Conservation (phyloP, 2,329 filamentous ascomycete species). For the Stachybotrys echinatus region DNA sequence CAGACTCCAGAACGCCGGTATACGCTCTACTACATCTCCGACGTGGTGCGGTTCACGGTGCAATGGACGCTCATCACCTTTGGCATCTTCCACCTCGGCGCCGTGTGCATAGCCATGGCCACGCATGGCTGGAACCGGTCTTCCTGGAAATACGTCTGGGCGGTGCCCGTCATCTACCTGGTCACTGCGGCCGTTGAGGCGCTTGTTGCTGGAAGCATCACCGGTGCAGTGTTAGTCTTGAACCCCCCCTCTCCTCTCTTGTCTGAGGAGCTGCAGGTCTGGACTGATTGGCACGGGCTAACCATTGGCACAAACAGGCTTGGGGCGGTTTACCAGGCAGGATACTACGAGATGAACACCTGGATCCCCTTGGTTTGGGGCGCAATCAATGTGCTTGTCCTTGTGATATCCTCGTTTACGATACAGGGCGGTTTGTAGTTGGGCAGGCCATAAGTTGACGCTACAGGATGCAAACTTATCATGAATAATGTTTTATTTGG, state of each 20-base stretch:
- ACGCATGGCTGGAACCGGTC: conserved; percentile 60
- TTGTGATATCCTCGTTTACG: conserved; percentile 87
- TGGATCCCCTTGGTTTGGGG: conserved; percentile 92
- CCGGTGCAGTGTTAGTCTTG: conserved; percentile 66
- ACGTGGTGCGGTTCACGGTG: conserved; percentile 84
- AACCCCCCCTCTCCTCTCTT: neutral
- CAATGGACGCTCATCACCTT: conserved; percentile 83
- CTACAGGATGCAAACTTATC: neutral
- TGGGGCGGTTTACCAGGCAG: conserved; percentile 73
- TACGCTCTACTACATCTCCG: conserved; percentile 66
- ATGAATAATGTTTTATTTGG: too few species aligned
- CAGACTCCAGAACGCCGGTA: conserved; percentile 35
- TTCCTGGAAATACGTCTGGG: conserved; percentile 61
- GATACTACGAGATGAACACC: conserved; percentile 86
- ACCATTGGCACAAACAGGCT: conserved; percentile 43
- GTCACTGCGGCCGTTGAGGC: conserved; percentile 71
- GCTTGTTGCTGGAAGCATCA: conserved; percentile 72
- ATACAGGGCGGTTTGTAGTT: conserved; percentile 83
- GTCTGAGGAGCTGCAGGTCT: too few species aligned
- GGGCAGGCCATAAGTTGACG: neutral
- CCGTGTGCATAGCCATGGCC: conserved; percentile 64
- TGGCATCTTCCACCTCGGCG: conserved; percentile 67
- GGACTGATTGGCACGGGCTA: conserved; percentile 9
- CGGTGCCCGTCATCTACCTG: conserved; percentile 65
- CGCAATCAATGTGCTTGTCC: conserved; percentile 73